Conservation (phyloP, 345 rosid genomes). For the Turnera subulata region DNA sequence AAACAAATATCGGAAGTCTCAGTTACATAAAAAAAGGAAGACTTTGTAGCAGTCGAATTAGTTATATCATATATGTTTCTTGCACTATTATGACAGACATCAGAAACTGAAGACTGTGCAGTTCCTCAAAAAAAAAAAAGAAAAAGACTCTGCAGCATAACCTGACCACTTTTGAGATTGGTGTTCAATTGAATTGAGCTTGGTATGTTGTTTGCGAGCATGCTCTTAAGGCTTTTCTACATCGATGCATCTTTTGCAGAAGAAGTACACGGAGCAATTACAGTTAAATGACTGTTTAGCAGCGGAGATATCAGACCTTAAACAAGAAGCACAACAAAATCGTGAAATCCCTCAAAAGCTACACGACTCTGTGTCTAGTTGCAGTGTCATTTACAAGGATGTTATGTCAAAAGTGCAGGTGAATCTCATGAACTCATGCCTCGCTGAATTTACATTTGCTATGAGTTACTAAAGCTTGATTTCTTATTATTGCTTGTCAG, state of each 20-base stretch:
- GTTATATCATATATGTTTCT: no score
- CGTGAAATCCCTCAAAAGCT: constrained; percentile 52
- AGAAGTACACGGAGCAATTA: constrained; percentile 51
- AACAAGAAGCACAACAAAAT: constrained; percentile 37
- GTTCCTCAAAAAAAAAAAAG: no score
- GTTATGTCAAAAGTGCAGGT: constrained; percentile 56
- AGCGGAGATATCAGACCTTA: constrained; percentile 61
- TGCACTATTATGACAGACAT: no score
- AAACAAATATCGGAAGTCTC: no score
- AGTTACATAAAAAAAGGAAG: no score
- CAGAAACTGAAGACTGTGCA: no score
- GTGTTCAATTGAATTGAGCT: background rate
- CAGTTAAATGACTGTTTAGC: constrained; percentile 41
- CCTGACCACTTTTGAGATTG: no score
- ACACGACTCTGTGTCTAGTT: constrained; percentile 40
- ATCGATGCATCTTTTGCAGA: constrained; percentile 38
- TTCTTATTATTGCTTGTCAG: constrained; percentile 34
- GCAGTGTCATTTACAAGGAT: constrained; percentile 50
- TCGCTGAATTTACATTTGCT: constrained; percentile 2
- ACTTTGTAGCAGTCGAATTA: no score
- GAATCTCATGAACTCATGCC: constrained; percentile 15
- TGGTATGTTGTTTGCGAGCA: background rate
- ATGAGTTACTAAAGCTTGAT: constrained; percentile 7
- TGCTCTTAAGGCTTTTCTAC: constrained; percentile 7
- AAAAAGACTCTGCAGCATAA: no score